These are phyloP conservation scores for Arachis monticola DNA, from an alignment of 331 rosid species.

Conservation along the genomic window DNA sequence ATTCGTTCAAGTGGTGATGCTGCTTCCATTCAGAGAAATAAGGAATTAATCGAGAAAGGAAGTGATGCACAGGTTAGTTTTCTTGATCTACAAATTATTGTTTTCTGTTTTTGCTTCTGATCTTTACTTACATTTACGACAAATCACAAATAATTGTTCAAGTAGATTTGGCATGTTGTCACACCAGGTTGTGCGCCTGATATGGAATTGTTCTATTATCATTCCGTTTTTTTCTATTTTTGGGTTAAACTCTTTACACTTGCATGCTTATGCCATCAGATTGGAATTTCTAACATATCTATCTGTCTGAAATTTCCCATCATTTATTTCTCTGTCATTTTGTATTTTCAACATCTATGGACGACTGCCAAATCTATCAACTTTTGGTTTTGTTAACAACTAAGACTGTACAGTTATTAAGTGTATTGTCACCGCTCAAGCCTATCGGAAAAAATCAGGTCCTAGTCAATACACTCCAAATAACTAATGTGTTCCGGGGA, in stretches of 20 bases:
- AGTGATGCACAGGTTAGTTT: conserved; percentile 90
- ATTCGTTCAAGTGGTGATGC: conserved; percentile 66
- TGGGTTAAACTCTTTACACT: not conserved
- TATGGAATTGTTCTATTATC: too few relatives aligned
- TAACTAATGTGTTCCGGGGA: conserved; percentile 10
- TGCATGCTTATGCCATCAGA: not conserved
- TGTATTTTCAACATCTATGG: not conserved
- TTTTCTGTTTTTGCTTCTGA: conserved; percentile 13
- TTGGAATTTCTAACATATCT: conserved; percentile 9
- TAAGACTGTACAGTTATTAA: not conserved
- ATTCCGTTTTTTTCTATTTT: not conserved
- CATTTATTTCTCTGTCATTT: conserved; percentile 9
- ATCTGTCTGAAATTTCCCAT: conserved; percentile 11
- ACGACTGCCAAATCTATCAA: not conserved
- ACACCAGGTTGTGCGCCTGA: not conserved
- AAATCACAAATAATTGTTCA: not conserved
- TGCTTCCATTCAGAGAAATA: conserved; percentile 61
- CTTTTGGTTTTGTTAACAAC: not conserved
- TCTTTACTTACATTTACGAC: conserved; percentile 28
- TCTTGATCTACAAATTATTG: conserved; percentile 12
- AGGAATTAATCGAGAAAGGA: conserved; percentile 74
- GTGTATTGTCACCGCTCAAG: too few relatives aligned
- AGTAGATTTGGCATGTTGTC: conserved; percentile 24
- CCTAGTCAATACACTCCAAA: conserved; percentile 2
- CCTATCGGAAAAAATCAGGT: not conserved